Percentiles rank a stretch among this genome's conserved stretches.
Evolutionary conservation across 2,329 filamentous ascomycete species (phyloP).

Genomic region (Xylogone sp.): DNA sequence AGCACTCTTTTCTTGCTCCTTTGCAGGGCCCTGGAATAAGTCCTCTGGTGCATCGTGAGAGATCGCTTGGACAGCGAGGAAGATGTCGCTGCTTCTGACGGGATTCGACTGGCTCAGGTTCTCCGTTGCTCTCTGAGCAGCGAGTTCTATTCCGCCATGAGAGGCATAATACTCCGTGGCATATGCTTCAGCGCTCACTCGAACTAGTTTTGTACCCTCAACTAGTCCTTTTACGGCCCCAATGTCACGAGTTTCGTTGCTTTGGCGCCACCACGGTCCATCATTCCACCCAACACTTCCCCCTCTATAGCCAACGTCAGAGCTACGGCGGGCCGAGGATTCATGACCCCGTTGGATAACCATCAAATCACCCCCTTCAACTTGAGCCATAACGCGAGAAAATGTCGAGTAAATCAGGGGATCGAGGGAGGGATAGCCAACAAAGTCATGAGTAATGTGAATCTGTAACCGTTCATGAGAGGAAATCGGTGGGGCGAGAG

Average conservation of each 20-base stretch:
- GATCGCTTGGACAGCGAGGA: constrained; percentile 91
- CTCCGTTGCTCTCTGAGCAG: constrained; percentile 75
- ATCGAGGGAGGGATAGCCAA: constrained; percentile 91
- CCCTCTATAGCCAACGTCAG: constrained; percentile 54
- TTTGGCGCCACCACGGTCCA: constrained; percentile 92
- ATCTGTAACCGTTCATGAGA: constrained; percentile 96
- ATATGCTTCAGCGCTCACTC: constrained; percentile 85
- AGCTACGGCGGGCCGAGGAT: constrained; percentile 64
- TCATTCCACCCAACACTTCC: constrained; percentile 75
- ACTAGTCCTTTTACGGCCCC: constrained; percentile 74
- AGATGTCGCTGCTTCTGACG: constrained; percentile 88
- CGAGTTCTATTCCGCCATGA: constrained; percentile 74
- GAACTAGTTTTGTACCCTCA: constrained; percentile 87
- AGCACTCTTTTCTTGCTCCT: constrained; percentile 50
- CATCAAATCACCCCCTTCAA: constrained; percentile 91
- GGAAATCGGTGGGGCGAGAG: constrained; percentile 91
- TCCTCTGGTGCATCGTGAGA: constrained; percentile 58
- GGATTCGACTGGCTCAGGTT: constrained; percentile 81
- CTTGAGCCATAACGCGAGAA: constrained; percentile 95
- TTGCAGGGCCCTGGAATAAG: constrained; percentile 62
- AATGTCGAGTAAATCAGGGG: constrained; percentile 90
- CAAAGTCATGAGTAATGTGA: constrained; percentile 93
- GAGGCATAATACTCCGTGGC: constrained; percentile 78
- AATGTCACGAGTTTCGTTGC: constrained; percentile 66
- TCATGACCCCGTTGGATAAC: constrained; percentile 93